Evolutionary conservation across 108 stramenopile genomes (phyloP), one percentile per base, ranked within the genome.

Genomic region (Craspedostauros australis): DNA sequence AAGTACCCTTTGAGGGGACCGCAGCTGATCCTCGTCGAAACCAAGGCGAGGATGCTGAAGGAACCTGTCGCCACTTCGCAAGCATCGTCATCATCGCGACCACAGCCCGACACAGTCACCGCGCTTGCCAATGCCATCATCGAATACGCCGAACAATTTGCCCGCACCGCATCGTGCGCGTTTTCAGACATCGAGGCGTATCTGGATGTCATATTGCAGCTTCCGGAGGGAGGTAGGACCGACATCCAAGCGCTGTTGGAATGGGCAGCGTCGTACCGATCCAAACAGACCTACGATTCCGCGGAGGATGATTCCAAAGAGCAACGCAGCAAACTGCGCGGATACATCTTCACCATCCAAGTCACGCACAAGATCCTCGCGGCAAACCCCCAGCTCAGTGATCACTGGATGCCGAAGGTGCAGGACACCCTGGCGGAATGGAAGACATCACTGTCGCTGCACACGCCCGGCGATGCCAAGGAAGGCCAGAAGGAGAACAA

Each of bases 101-200:
- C n/a, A n/a, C n/a, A n/a, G n/a, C n/a, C n/a, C n/a, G 42, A 54
- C 33, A 15, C 45, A 27, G 8, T 46, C 28, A 7, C 15, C 24
- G n/a, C 38, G 16, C 34, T 68, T 32, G 55, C 49, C 37, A 37
- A 46, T 18, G 62, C 67, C 24, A 73, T 81, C 39, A 48, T 44
- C 12, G 34, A 23, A 36, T 90, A 84, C 62, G 68, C 72, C 3
- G 50, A 71, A 39, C 50, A 53, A 24, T 84, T 86, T 62, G 66
- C 69, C 5, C 47, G 62, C n/a, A 23, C 61, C 1, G 75, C 72
- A 29, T 68, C 68, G 4, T 90, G 88, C 50, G 74, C 75, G 7
- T 86, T 81, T 51, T 66, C 69, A 19, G 88, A 90, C 73, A 18
- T 90, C 21, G 64, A 72, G 21, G 18, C 43, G 6, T 86, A 90